Evolutionary conservation across 192 early-diverging fungal genomes (phyloP), one percentile per base, ranked within the genome.

Genomic region (Podila horticola): DNA sequence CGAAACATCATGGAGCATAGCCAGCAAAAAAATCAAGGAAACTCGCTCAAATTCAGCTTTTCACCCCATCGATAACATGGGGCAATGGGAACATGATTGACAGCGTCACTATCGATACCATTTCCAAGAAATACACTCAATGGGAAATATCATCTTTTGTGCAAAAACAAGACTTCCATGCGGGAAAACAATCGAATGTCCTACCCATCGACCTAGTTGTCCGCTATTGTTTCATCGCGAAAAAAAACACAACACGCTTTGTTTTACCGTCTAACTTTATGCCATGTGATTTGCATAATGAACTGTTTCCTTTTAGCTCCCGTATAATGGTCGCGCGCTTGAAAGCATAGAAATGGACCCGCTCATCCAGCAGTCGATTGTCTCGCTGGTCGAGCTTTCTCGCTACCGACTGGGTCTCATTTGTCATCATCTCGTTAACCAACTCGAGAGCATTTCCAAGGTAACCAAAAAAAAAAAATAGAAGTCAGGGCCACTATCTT

Each of bases 291-390:
- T 28, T 52, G 12, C 13, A 31, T 15, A 5, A 26, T 36, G 7
- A 15, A 29, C 49, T 41, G 31, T 29, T 9, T 17, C 31, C n/a
- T 24, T 30, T n/a, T 79, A 81, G 77, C 71, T 81, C 15, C 77
- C 77, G 10, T 73, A 69, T 26, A 81, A 81, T 66, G 77, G 77
- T 22, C 71, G 71, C 7, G 22, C 71, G 13, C 66, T 81, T 22
- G 77, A 81, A 55, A 81, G 67, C 62, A 81, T 97, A 61, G 90
- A 95, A 58, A 62, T 83, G 55, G 95, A 96, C 86, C 90, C 92
- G 28, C 86, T 94, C 62, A 90, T 97, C 74, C 88, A 90, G 72
- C 92, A 94, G 83, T 93, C 89, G 79, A 90, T 96, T 64, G 82
- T 85, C 67, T 88, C 94, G 20, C 67, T 97, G 52, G 84, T 96